Percentiles rank a stretch among this genome's conserved stretches.
Evolutionary conservation across 768 basidiomycete genomes (phyloP).

Genomic region (Leucocoprinus leucothites): DNA sequence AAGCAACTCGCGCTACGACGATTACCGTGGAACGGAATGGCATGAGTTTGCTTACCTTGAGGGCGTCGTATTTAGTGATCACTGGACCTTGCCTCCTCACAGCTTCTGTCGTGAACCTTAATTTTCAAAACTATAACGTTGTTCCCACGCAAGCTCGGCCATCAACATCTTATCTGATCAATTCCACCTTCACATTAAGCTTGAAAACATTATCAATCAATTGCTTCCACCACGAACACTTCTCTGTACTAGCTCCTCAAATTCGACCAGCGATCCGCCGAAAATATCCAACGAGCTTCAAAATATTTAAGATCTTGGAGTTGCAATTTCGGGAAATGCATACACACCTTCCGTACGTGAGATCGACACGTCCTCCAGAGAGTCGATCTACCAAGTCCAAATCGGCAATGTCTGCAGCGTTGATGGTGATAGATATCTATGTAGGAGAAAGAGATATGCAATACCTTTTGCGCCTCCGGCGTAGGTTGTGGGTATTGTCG

Average conservation of each 20-base stretch:
- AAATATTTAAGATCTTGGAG: not conserved
- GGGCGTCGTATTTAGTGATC: constrained; percentile 39
- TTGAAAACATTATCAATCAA: not conserved
- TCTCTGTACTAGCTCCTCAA: constrained; percentile 48
- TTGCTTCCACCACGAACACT: constrained; percentile 11
- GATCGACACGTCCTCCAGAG: constrained; percentile 79
- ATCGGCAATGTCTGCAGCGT: constrained; percentile 65
- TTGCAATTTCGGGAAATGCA: not conserved
- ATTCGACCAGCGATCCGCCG: constrained; percentile 60
- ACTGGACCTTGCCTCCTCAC: constrained; percentile 23
- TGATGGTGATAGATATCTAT: not conserved
- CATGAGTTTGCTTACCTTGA: constrained; percentile 37
- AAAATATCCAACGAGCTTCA: constrained; percentile 63
- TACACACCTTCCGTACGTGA: constrained; percentile 78
- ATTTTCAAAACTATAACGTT: constrained; percentile 40
- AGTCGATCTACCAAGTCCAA: constrained; percentile 76
- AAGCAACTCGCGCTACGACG: not conserved
- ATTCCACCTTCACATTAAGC: not conserved
- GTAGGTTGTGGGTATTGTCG: constrained; percentile 88
- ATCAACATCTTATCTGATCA: constrained; percentile 28
- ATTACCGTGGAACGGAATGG: constrained; percentile 13
- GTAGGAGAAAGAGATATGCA: not conserved
- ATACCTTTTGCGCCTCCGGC: constrained; percentile 93
- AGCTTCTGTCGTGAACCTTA: constrained; percentile 42
- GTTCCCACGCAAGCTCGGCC: constrained; percentile 28